Evolutionary conservation across 2,329 filamentous ascomycete genomes (phyloP).

Genomic region (Claviceps pazoutovae): DNA sequence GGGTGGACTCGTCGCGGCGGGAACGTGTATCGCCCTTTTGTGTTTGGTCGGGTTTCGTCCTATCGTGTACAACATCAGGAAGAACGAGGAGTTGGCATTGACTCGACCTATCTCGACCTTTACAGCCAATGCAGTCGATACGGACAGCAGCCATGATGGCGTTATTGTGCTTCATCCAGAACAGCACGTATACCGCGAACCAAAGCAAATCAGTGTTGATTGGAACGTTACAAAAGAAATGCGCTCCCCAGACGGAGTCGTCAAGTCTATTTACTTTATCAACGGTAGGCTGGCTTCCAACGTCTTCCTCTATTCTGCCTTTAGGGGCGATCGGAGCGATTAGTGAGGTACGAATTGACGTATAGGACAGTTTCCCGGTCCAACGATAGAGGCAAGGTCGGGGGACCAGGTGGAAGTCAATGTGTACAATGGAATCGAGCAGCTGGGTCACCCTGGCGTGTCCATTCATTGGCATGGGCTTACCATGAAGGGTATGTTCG

Average conservation of each 20-base stretch:
- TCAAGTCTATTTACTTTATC: conserved; percentile 33
- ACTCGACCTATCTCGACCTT: not conserved
- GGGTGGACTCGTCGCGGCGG: not conserved
- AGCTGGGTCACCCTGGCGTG: conserved; percentile 19
- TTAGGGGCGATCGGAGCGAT: not conserved
- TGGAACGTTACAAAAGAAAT: conserved; percentile 27
- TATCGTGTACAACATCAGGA: not conserved
- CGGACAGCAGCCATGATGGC: not conserved
- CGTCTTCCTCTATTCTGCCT: not conserved
- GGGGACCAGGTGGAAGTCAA: conserved; percentile 28
- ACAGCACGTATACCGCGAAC: conserved; percentile 23
- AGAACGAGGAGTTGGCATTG: not conserved
- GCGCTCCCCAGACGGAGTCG: conserved; percentile 34
- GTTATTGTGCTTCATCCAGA: conserved; percentile 27
- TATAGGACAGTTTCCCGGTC: conserved; percentile 26
- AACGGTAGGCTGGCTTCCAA: conserved; percentile 23
- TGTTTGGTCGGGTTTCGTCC: not conserved
- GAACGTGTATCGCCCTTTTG: not conserved
- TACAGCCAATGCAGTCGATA: not conserved
- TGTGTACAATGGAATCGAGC: conserved; percentile 24
- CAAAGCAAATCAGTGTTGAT: conserved; percentile 16
- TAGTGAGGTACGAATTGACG: not conserved
- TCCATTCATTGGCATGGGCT: conserved; percentile 58
- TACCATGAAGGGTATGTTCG: conserved; percentile 37
- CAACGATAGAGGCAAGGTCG: conserved; percentile 28